Evolutionary conservation across 331 rosid species (phyloP).

Genomic region (Acacia pycnantha): DNA sequence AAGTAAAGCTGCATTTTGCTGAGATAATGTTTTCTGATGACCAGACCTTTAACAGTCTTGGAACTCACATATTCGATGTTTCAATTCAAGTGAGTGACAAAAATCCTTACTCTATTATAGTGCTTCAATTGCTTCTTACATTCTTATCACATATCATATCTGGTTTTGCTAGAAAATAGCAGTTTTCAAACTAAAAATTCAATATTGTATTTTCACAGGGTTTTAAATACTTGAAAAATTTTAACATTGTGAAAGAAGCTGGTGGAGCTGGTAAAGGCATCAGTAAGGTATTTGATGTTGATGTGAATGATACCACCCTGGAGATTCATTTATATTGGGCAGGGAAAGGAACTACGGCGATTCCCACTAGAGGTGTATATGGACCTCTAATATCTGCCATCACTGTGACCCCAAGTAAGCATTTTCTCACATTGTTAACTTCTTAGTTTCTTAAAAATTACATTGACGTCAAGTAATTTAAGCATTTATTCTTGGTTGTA

Average conservation of each 20-base stretch:
- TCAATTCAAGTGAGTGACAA: constrained; percentile 70
- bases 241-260: constrained; percentile 59
- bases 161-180: neutral
- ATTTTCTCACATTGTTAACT: neutral
- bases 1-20: constrained; percentile 75
- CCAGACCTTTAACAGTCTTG: constrained; percentile 50
- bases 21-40: constrained; percentile 59
- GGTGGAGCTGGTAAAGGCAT: constrained; percentile 56
- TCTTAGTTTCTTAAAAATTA: neutral
- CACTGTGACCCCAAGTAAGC: constrained; percentile 67
- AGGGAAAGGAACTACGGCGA: constrained; percentile 73
- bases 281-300: constrained; percentile 44
- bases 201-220: constrained; percentile 42
- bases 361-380: constrained; percentile 67
- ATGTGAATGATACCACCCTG: constrained; percentile 56
- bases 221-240: constrained; percentile 49
- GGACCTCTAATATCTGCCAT: constrained; percentile 88
- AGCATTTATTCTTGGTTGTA: neutral
- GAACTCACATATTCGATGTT: constrained; percentile 72
- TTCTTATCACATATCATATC: neutral
- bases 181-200: constrained; percentile 7
- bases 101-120: neutral
- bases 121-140: neutral
- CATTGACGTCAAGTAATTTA: neutral
- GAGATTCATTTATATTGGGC: constrained; percentile 79